These are phyloP conservation scores for Mycena leptocephala DNA, from an alignment of 768 basidiomycete species.

Conservation along the genomic window DNA sequence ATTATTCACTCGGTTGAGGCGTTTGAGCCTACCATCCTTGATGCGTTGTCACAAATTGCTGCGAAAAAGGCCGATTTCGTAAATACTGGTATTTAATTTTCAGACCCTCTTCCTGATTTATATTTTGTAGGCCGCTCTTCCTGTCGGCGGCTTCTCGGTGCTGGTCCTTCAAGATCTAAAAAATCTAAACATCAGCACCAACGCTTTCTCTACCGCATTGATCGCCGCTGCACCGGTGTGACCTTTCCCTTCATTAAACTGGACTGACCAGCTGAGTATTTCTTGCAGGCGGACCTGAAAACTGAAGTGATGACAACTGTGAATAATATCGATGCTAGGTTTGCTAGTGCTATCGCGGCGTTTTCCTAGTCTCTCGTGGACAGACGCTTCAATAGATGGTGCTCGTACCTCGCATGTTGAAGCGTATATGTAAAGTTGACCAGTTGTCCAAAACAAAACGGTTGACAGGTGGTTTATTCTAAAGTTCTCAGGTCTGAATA, in stretches of 20 bases:
- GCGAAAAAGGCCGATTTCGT: slow-evolving; percentile 46
- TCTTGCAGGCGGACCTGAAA: slow-evolving; percentile 41
- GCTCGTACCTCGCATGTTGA: no score
- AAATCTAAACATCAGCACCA: slow-evolving; percentile 39
- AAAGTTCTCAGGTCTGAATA: no score
- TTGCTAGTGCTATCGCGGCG: slow-evolving; percentile 46
- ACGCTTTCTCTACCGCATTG: slow-evolving; percentile 42
- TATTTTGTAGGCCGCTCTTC: slow-evolving; percentile 35
- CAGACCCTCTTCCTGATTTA: not conserved
- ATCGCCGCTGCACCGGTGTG: slow-evolving; percentile 47
- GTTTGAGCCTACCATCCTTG: slow-evolving; percentile 45
- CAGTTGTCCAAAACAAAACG: no score
- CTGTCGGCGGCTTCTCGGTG: slow-evolving; percentile 47
- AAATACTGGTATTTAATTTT: not conserved
- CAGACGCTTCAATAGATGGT: no score
- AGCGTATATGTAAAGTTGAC: no score
- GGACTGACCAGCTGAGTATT: not conserved
- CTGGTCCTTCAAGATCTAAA: slow-evolving; percentile 49
- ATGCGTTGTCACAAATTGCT: slow-evolving; percentile 42
- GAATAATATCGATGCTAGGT: slow-evolving; percentile 39
- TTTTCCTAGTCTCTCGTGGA: no score
- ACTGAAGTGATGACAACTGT: slow-evolving; percentile 33
- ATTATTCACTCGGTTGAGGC: slow-evolving; percentile 42
- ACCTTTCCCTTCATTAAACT: not conserved
- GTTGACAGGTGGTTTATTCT: no score